These are phyloP conservation scores for Candida sakaeoensis DNA, from an alignment of 805 yeast species.

Conservation along the genomic window DNA sequence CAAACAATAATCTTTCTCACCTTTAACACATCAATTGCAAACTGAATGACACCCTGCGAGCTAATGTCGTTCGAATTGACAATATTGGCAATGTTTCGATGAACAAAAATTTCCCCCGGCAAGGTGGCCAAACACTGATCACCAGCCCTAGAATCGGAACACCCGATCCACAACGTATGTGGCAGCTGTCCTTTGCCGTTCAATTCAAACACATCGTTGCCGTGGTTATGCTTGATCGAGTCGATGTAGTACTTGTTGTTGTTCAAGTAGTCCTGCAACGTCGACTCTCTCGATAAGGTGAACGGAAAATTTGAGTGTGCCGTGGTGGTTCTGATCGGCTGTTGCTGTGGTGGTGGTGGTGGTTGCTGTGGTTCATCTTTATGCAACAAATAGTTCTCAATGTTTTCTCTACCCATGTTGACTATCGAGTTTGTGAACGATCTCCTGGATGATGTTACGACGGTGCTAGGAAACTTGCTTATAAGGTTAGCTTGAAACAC, in stretches of 20 bases:
- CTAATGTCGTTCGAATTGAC: conserved; percentile 69
- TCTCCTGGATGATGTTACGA: not conserved
- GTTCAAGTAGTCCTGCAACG: conserved; percentile 44
- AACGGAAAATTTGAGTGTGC: conserved; percentile 36
- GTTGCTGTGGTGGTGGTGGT: not conserved
- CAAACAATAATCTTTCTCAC: conserved; percentile 80
- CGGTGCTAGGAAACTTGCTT: not conserved
- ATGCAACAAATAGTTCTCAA: conserved; percentile 36
- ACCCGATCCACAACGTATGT: conserved; percentile 90
- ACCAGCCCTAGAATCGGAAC: conserved; percentile 88
- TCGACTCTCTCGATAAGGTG: conserved; percentile 45
- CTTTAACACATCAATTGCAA: conserved; percentile 79
- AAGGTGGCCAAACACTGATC: conserved; percentile 71
- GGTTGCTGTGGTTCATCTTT: conserved; percentile 23
- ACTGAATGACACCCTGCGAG: conserved; percentile 76
- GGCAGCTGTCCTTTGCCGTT: conserved; percentile 88
- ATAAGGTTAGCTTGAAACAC: conserved; percentile 2
- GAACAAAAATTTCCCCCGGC: conserved; percentile 90
- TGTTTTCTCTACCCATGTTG: conserved; percentile 41
- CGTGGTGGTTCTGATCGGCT: conserved; percentile 3
- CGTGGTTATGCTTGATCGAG: conserved; percentile 45
- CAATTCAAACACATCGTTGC: conserved; percentile 50
- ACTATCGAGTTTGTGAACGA: conserved; percentile 4
- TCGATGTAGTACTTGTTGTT: conserved; percentile 48
- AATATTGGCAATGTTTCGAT: conserved; percentile 83